Conservation (phyloP, 441 rosid species). For the Brassica balearica region DNA sequence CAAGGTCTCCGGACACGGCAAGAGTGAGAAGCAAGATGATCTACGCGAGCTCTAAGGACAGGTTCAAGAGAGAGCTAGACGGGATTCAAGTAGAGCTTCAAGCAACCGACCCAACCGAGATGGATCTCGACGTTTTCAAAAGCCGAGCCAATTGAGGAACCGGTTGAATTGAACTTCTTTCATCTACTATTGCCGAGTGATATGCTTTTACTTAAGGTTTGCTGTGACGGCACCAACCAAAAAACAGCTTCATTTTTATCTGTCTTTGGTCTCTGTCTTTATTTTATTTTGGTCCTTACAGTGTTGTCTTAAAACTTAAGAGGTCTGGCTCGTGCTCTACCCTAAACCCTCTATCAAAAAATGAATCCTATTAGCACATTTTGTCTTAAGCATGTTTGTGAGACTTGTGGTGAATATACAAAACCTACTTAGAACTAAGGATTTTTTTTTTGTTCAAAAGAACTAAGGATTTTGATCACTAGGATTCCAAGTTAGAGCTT, state of each 20-base stretch:
- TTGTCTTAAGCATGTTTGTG: too few relatives aligned
- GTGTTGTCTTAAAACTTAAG: constrained; percentile 30
- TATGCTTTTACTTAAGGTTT: constrained; percentile 46
- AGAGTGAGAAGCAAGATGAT: constrained; percentile 67
- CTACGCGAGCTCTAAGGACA: constrained; percentile 62
- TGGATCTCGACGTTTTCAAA: constrained; percentile 55
- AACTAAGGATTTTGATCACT: too few relatives aligned
- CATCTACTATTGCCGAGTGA: constrained; percentile 28
- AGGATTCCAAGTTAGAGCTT: too few relatives aligned
- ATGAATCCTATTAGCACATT: not conserved
- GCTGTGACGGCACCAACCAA: constrained; percentile 48
- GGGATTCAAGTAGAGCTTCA: constrained; percentile 60
- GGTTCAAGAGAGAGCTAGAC: constrained; percentile 56
- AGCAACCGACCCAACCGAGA: constrained; percentile 64
- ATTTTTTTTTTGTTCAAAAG: too few relatives aligned
- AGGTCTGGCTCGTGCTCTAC: constrained; percentile 34
- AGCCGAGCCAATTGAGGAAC: constrained; percentile 49
- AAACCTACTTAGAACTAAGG: too few relatives aligned
- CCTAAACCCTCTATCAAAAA: constrained; percentile 19
- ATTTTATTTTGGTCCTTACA: constrained; percentile 22
- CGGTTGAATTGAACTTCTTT: constrained; percentile 21
- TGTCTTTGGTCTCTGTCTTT: constrained; percentile 23
- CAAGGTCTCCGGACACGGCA: constrained; percentile 58
- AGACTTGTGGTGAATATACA: too few relatives aligned
- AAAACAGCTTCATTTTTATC: constrained; percentile 44